Evolutionary conservation across 768 basidiomycete species (phyloP).

Genomic region (Tephrocybe sp.): DNA sequence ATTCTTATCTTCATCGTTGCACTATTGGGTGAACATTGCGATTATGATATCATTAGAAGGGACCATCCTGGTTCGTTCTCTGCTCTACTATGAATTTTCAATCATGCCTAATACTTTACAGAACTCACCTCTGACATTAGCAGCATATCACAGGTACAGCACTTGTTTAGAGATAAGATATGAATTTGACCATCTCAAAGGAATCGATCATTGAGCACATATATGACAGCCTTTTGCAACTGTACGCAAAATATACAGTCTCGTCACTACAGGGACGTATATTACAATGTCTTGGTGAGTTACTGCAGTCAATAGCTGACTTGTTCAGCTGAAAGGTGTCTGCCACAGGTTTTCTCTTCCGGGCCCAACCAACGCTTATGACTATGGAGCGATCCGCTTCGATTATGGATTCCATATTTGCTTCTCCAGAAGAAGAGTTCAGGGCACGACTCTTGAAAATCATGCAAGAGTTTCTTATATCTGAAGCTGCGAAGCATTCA

Average conservation of each 20-base stretch:
- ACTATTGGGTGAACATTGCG: conserved; percentile 83
- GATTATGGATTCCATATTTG: conserved; percentile 91
- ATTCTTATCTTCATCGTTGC: conserved; percentile 84
- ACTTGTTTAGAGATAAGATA: background rate
- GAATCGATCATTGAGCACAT: conserved; percentile 80
- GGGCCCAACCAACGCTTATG: conserved; percentile 90
- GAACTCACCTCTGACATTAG: conserved; percentile 57
- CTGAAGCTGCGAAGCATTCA: conserved; percentile 77
- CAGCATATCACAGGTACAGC: conserved; percentile 50
- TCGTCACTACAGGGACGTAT: conserved; percentile 63
- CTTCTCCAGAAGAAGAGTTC: conserved; percentile 66
- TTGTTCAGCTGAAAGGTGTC: background rate
- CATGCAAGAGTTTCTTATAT: conserved; percentile 87
- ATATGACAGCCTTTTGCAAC: conserved; percentile 64
- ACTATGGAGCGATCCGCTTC: conserved; percentile 70
- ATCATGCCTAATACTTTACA: conserved; percentile 20
- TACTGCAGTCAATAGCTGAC: background rate
- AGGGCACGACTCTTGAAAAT: conserved; percentile 77
- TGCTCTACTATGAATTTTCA: conserved; percentile 25
- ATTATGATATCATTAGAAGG: conserved; percentile 74
- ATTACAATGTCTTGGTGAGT: conserved; percentile 81
- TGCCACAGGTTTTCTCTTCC: conserved; percentile 79
- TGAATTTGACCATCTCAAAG: conserved; percentile 27
- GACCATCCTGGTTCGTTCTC: conserved; percentile 54
- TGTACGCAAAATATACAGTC: conserved; percentile 68